Conservation (phyloP, 495 filamentous ascomycete genomes). For the Umbilicaria muhlenbergii region DNA sequence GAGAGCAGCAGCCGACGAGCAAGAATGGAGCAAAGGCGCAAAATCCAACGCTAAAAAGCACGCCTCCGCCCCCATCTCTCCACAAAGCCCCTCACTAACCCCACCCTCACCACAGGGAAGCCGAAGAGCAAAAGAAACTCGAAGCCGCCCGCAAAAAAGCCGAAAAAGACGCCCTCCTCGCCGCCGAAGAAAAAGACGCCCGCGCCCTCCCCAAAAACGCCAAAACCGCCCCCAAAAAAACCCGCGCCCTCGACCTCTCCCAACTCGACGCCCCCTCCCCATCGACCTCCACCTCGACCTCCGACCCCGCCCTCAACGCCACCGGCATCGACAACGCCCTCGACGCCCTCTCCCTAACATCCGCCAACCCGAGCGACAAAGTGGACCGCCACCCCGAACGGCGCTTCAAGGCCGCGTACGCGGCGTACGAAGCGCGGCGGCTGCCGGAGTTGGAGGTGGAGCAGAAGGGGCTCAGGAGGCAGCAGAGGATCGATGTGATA, state of each 20-base stretch:
- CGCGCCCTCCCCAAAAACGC: constrained; percentile 44
- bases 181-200: constrained; percentile 65
- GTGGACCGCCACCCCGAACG: constrained; percentile 78
- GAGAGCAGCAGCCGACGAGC: constrained; percentile 50
- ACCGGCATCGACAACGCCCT: constrained; percentile 83
- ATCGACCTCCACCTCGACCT: constrained; percentile 26
- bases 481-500: constrained; percentile 67
- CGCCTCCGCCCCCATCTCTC: constrained; percentile 13
- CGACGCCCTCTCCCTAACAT: constrained; percentile 59
- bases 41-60: constrained; percentile 81
- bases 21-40: constrained; percentile 69
- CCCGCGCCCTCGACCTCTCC: constrained; percentile 49
- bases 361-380: constrained; percentile 34
- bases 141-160: constrained; percentile 79
- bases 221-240: constrained; percentile 38
- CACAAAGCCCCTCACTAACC: not conserved
- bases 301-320: constrained; percentile 46
- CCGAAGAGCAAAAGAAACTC: constrained; percentile 70
- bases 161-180: constrained; percentile 67
- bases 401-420: constrained; percentile 69
- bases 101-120: constrained; percentile 40
- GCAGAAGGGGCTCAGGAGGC: constrained; percentile 54
- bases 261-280: constrained; percentile 43
- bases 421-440: constrained; percentile 71
- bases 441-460: constrained; percentile 75